Evolutionary conservation across 139 green algal genomes (phyloP), one percentile per base, ranked within the genome.

Genomic region (Asterochloris sp.): DNA sequence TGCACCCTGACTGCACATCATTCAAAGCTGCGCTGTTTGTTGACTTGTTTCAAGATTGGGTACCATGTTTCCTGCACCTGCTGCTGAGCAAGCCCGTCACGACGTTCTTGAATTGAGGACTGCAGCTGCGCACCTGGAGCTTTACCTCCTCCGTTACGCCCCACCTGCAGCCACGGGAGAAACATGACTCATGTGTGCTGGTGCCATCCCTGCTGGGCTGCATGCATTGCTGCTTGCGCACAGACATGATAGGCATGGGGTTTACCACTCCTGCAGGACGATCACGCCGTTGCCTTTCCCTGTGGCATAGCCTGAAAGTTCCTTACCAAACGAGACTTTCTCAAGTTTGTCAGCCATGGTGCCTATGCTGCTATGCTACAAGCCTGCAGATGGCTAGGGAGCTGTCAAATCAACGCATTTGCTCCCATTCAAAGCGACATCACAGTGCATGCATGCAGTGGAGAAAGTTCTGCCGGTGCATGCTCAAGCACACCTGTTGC

Each of bases 71-170:
- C 38, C 38, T 54, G 6, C 38, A 54, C 38, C 38, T 54, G 38
- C 38, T 54, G 38, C 38, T 54, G 38, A 54, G 38, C 38, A 54
- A 54, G 38, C 38, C 38, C 6, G 38, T 6, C 38, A 54, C 38
- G 6, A 54, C 38, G 6, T 54, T 54, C 38, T 10, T 54, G 4
- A 54, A 6, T 6, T 54, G 38, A 54, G 2, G 6, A 54, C 4
- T 54, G 38, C 38, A 54, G 38, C 38, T 54, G 38, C 38, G 38
- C 38, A 54, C 38, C 38, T 54, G 38, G 38, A 54, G 67, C 26
- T 86, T 82, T 21, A 86, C 73, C 69, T 86, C 82, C 1, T 80
- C 73, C 23, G 81, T 84, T 13, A 84, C 64, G 13, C 81, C 81
- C 81, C 81, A 84, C 79, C 79, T 76, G 71, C 71, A 76, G n/a